Percentiles rank a stretch among this genome's conserved stretches.
These are phyloP conservation scores for Silybum marianum DNA, from an alignment of 129 eudicot species.

Conservation along the genomic window DNA sequence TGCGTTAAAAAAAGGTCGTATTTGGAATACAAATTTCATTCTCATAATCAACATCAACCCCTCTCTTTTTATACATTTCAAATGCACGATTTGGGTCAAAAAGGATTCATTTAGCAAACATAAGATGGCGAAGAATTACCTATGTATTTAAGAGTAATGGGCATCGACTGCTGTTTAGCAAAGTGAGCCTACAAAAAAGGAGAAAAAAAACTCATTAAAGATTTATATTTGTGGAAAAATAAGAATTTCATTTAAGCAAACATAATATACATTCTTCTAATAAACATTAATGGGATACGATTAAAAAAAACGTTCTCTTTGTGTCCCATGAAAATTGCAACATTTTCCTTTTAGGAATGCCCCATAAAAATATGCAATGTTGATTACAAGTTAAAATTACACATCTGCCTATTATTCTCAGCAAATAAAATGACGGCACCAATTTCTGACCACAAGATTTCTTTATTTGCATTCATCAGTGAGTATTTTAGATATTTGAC, in stretches of 20 bases:
- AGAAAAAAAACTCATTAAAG: background rate
- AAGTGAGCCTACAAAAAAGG: slow-evolving; percentile 61
- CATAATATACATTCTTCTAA: background rate
- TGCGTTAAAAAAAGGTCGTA: background rate
- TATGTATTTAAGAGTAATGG: slow-evolving; percentile 79
- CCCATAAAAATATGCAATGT: no score
- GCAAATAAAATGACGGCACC: background rate
- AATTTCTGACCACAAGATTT: background rate
- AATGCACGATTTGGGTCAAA: background rate
- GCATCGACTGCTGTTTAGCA: slow-evolving; percentile 40
- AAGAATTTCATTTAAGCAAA: background rate
- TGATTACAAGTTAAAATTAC: background rate
- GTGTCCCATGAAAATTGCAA: no score
- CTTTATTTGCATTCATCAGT: background rate
- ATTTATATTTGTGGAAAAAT: background rate
- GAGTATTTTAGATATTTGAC: background rate
- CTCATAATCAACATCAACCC: background rate
- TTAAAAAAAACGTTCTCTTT: no score
- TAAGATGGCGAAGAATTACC: slow-evolving; percentile 41
- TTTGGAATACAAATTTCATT: background rate
- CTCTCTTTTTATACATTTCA: background rate
- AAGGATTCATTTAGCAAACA: background rate
- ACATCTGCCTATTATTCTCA: background rate
- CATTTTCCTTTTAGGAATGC: no score
- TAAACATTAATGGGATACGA: background rate